phyloP scores from a whole-genome alignment of 2,329 filamentous ascomycete genomes.

The Aspergillus sp. region DNA sequence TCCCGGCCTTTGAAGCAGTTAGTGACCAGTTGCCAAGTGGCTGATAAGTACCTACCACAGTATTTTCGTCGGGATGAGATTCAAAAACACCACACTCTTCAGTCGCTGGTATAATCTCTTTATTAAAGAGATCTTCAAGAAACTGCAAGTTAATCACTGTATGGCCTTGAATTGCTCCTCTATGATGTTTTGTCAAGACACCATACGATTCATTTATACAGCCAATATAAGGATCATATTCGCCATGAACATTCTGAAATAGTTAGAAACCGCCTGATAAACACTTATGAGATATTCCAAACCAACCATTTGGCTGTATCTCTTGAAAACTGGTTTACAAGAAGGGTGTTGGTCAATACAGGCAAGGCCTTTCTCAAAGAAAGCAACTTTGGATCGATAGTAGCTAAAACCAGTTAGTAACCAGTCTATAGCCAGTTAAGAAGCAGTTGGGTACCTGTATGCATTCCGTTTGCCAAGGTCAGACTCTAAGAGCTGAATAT shows the following conservation, averaged over 20 bases:
- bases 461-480: background rate
- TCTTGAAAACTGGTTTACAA: slow-evolving; percentile 6
- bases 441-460: background rate
- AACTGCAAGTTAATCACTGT: slow-evolving; percentile 2
- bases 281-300: background rate
- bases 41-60: slow-evolving; percentile 3
- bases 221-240: slow-evolving; percentile 4
- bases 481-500: background rate
- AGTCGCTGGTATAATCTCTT: background rate
- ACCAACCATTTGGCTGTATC: slow-evolving; percentile 2
- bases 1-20: slow-evolving; percentile 6
- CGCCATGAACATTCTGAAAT: slow-evolving; percentile 1
- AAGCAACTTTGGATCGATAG: slow-evolving; percentile 3
- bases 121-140: slow-evolving; percentile 8
- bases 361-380: slow-evolving; percentile 1
- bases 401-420: slow-evolving; percentile 4
- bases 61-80: slow-evolving; percentile 1
- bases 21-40: slow-evolving; percentile 3
- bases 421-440: slow-evolving; percentile 1
- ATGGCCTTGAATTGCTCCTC: background rate
- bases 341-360: slow-evolving; percentile 4
- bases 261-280: slow-evolving; percentile 1
- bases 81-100: slow-evolving; percentile 6
- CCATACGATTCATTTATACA: slow-evolving; percentile 2
- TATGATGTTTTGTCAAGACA: slow-evolving; percentile 3